Percentiles rank a stretch among this genome's conserved stretches.
Evolutionary conservation across 2,329 filamentous ascomycete genomes (phyloP).

Genomic region (Aspergillus novofumigatus): DNA sequence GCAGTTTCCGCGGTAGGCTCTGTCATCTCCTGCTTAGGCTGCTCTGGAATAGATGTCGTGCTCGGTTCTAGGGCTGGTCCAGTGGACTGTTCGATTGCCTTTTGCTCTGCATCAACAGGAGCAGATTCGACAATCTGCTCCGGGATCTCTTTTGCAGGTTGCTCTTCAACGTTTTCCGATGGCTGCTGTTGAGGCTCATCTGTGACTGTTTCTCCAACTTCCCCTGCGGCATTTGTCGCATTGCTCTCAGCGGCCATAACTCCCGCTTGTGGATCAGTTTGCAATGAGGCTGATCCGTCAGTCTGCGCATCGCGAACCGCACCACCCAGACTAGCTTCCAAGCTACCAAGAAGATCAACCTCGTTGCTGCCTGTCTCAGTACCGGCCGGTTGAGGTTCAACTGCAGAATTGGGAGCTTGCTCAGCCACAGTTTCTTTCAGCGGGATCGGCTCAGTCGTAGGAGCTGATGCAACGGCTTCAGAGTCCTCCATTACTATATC

Average conservation of each 20-base stretch:
- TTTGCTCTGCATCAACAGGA: neutral
- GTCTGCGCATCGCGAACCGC: slow-evolving; percentile 5
- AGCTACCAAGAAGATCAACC: slow-evolving; percentile 45
- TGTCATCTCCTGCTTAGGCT: neutral
- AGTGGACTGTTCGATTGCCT: neutral
- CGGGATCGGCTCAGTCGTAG: slow-evolving; percentile 1
- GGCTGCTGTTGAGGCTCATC: neutral
- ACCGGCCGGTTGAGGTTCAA: neutral
- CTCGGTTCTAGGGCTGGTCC: neutral
- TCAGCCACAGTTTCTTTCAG: slow-evolving; percentile 12
- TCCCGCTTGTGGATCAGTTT: slow-evolving; percentile 3
- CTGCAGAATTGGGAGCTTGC: neutral
- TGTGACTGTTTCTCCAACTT: neutral
- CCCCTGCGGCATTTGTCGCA: neutral
- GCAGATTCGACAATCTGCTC: neutral
- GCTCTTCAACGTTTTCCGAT: neutral
- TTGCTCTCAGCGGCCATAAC: neutral
- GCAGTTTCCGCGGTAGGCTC: neutral
- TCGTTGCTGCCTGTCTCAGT: slow-evolving; percentile 23
- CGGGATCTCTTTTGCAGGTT: neutral
- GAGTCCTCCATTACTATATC: slow-evolving; percentile 7
- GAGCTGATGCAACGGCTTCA: neutral
- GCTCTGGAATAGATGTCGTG: neutral
- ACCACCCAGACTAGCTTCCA: slow-evolving; percentile 41
- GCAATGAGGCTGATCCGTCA: slow-evolving; percentile 1